Evolutionary conservation across 768 basidiomycete species (phyloP).

Genomic region (Mycena epipterygia): DNA sequence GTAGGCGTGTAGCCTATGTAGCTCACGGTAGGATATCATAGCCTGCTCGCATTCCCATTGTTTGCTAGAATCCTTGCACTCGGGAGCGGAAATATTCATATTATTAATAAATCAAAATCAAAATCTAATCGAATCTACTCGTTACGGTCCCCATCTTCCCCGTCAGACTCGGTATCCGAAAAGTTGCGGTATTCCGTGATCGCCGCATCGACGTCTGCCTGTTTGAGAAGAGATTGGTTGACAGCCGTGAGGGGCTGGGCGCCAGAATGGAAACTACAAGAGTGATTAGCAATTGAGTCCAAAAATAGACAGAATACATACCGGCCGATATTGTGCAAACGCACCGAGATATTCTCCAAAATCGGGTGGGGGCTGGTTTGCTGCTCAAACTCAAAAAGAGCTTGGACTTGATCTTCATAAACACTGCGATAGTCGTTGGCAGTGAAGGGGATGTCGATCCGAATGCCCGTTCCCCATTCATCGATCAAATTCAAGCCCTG

Average conservation of each 20-base stretch:
- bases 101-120: background rate
- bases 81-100: background rate
- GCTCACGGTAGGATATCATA: background rate
- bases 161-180: conserved; percentile 7
- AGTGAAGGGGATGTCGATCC: conserved; percentile 30
- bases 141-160: background rate
- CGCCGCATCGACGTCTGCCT: background rate
- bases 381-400: conserved; percentile 8
- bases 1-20: background rate
- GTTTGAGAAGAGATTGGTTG: background rate
- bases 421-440: conserved; percentile 31
- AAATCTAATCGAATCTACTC: background rate
- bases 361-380: conserved; percentile 9
- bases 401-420: conserved; percentile 28
- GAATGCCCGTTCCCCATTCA: conserved; percentile 33
- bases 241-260: conserved; percentile 3
- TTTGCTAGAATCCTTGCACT: background rate
- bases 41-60: too few relatives aligned
- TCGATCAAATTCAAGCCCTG: conserved; percentile 37
- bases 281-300: background rate
- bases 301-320: background rate
- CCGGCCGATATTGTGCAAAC: conserved; percentile 32
- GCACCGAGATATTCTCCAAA: conserved; percentile 14
- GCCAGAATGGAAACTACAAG: conserved; percentile 21
- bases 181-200: conserved; percentile 20